These are phyloP conservation scores for Pythium coloratum DNA, from an alignment of 352 stramenopile species.

Conservation along the genomic window DNA sequence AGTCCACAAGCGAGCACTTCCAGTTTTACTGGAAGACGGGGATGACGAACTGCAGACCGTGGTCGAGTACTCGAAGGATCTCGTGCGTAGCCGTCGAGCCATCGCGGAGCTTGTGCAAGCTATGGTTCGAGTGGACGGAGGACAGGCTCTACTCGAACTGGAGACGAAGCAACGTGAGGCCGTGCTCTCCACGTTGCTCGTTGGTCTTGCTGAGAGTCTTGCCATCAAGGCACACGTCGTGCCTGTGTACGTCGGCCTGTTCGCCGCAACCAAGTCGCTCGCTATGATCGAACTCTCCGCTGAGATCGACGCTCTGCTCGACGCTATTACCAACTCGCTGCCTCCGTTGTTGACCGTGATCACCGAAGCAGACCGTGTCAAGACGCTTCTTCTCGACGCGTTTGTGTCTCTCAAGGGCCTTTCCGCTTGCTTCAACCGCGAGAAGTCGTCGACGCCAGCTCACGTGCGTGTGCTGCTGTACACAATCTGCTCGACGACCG, in stretches of 20 bases:
- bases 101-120: constrained; percentile 50
- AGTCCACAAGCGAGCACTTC: constrained; percentile 50
- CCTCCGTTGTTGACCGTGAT: constrained; percentile 45
- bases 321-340: constrained; percentile 37
- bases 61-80: constrained; percentile 39
- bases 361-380: constrained; percentile 42
- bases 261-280: constrained; percentile 44
- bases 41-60: constrained; percentile 45
- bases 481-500: constrained; percentile 51
- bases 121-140: constrained; percentile 38
- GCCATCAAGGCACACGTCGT: constrained; percentile 57
- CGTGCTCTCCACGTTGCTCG: constrained; percentile 56
- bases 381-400: constrained; percentile 52
- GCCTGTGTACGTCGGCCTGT: constrained; percentile 51
- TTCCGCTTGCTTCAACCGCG: constrained; percentile 61
- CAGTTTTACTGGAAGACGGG: constrained; percentile 28
- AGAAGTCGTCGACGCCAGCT: constrained; percentile 44
- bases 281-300: constrained; percentile 54
- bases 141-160: constrained; percentile 48
- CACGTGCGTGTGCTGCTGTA: constrained; percentile 62
- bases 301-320: constrained; percentile 47
- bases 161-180: constrained; percentile 61
- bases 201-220: constrained; percentile 49
- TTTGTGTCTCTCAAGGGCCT: constrained; percentile 64
- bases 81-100: constrained; percentile 40